phyloP scores from a whole-genome alignment of 169 alveolate species.

The Babesia ovata region DNA sequence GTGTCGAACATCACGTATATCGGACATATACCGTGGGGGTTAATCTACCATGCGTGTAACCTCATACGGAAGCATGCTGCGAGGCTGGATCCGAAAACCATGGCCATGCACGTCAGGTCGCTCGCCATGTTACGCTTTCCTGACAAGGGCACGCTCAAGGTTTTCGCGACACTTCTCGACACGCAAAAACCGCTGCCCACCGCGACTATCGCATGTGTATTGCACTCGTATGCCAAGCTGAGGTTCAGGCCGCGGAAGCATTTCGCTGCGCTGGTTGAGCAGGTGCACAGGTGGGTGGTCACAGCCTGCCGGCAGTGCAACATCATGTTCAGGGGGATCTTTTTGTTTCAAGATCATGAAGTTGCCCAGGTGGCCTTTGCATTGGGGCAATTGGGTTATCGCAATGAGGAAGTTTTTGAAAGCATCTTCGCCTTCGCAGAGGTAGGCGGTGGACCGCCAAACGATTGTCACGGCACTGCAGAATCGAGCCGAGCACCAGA shows the following conservation, averaged over 20 bases:
- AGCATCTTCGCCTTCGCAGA: conserved; percentile 23
- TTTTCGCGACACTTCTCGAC: conserved; percentile 14
- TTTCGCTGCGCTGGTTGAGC: conserved; percentile 23
- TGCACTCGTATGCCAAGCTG: conserved; percentile 62
- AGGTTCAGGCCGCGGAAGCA: conserved; percentile 40
- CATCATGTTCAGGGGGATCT: conserved; percentile 26
- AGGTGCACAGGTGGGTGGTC: conserved; percentile 24
- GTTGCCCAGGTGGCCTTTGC: conserved; percentile 59
- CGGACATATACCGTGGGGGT: conserved; percentile 62
- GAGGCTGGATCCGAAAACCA: conserved; percentile 49
- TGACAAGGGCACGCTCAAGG: conserved; percentile 46
- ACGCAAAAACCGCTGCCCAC: neutral
- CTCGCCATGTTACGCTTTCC: conserved; percentile 47
- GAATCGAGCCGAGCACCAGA: conserved; percentile 46
- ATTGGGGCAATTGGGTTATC: conserved; percentile 57
- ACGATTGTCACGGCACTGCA: neutral
- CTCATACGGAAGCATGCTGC: conserved; percentile 27
- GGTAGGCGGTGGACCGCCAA: conserved; percentile 13
- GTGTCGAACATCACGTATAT: conserved; percentile 52
- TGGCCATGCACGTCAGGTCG: conserved; percentile 58
- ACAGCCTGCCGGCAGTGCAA: neutral
- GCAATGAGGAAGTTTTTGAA: conserved; percentile 27
- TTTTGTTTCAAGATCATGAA: conserved; percentile 56
- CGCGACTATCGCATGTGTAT: conserved; percentile 46
- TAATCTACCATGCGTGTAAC: conserved; percentile 60